Base-by-base conservation (phyloP, 179 eudicot species). In the Spinacia oleracea region DNA sequence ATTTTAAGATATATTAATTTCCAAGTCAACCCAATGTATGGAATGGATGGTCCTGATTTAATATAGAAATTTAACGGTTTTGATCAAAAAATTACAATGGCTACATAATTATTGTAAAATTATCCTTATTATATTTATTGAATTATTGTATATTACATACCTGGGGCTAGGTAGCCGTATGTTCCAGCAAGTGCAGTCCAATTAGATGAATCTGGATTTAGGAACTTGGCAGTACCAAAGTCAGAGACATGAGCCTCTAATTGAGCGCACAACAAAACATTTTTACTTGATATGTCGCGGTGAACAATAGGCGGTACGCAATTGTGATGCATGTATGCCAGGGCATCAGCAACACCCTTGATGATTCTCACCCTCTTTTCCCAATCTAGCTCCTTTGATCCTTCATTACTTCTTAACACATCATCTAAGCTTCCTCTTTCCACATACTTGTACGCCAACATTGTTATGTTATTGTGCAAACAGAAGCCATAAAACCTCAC, bases 131-230 rank as follows among this genome's bases (percentile, higher is more conserved):
- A n/a, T n/a, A n/a, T n/a, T n/a, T n/a, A n/a, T n/a, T n/a, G n/a
- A n/a, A n/a, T n/a, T n/a, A n/a, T n/a, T n/a, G n/a, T 18, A 21
- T 11, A 69, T 38, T 20, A 23, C 29, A 27, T 84, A 81, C 87
- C 87, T 81, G 85, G 85, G 76, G 87, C 85, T 46, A 77, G 53
- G 58, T 85, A 82, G 16, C 87, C 87, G 31, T 59, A 85, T 23
- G 87, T 85, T 51, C 87, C 87, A 23, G 84, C 87, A 8, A 81
- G n/a, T 21, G 45, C 23, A 55, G 56, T 53, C 80, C 74, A 77
- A 25, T 78, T 78, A 35, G 80, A 78, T 9, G 80, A 78, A 43
- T 78, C 69, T 31, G 80, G 69, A 35, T 43, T 43, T 0, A 78
- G 70, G 80, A 78, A 70, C 59, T 78, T 78, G 1, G 83, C 83